Conservation (phyloP, 2,329 filamentous ascomycete genomes). For the Thelonectria blattea region DNA sequence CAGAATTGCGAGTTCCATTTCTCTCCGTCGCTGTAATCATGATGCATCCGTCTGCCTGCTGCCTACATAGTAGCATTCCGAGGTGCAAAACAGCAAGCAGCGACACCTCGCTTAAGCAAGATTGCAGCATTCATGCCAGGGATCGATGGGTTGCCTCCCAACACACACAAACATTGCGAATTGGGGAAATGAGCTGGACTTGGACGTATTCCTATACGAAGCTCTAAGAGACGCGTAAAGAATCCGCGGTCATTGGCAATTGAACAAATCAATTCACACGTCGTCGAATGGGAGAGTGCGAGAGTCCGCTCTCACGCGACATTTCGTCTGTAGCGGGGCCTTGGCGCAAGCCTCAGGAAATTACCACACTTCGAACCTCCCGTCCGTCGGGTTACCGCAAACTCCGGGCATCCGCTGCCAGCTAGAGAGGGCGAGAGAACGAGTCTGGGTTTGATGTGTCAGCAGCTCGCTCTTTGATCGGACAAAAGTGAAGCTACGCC, state of each 20-base stretch:
- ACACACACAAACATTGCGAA: neutral
- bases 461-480: conserved; percentile 26
- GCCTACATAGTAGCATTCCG: neutral
- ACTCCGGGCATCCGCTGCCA: conserved; percentile 36
- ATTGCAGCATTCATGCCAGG: conserved; percentile 1
- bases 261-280: neutral
- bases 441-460: conserved; percentile 27
- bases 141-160: conserved; percentile 21
- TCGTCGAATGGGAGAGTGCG: neutral
- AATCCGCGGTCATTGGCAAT: neutral
- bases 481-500: conserved; percentile 25
- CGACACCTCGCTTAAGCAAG: conserved; percentile 10
- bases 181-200: conserved; percentile 1
- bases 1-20: neutral
- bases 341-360: conserved; percentile 37
- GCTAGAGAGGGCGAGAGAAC: neutral
- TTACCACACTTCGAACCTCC: conserved; percentile 33
- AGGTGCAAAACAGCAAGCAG: neutral
- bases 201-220: conserved; percentile 10
- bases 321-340: conserved; percentile 24
- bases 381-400: conserved; percentile 31
- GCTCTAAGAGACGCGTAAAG: neutral
- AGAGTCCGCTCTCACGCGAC: conserved; percentile 33
- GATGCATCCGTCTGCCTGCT: neutral
- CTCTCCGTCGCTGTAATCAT: neutral